Evolutionary conservation across 257 asterid genomes (phyloP).

Genomic region (Solanum bulbocastanum): DNA sequence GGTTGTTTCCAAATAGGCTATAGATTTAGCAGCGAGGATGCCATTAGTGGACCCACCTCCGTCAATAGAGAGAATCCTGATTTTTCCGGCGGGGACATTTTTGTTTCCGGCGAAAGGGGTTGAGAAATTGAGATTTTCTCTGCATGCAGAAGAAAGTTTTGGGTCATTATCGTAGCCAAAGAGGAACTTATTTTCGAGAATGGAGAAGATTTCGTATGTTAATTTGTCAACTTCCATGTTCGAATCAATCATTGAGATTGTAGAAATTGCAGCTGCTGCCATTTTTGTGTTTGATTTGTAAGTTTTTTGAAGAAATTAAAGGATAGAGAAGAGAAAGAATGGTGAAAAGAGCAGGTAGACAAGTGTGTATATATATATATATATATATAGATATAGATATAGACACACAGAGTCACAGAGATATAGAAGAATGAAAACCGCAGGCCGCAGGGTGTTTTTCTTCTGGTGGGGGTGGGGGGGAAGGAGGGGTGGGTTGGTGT

Average conservation of each 20-base stretch:
- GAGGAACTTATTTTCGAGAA: slow-evolving; percentile 80
- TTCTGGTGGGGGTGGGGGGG: too few species aligned
- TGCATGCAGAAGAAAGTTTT: not conserved
- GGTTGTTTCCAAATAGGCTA: slow-evolving; percentile 38
- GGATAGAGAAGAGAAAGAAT: not conserved
- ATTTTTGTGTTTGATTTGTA: not conserved
- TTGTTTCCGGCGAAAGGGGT: not conserved
- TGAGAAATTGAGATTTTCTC: not conserved
- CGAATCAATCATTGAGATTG: slow-evolving; percentile 21
- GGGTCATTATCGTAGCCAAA: slow-evolving; percentile 33
- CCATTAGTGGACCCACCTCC: slow-evolving; percentile 54
- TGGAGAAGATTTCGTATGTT: slow-evolving; percentile 65
- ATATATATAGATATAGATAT: not conserved
- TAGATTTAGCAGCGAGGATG: slow-evolving; percentile 52
- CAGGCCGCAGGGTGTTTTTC: not conserved
- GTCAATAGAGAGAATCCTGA: slow-evolving; percentile 66
- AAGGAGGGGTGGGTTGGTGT: not conserved
- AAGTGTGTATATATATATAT: not conserved
- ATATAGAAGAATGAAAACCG: not conserved
- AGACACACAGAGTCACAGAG: not conserved
- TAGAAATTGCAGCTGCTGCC: slow-evolving; percentile 18
- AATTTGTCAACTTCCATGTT: slow-evolving; percentile 30
- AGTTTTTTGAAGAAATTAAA: not conserved
- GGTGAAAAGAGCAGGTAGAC: not conserved
- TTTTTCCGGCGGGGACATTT: slow-evolving; percentile 23